phyloP scores from a whole-genome alignment of 2,329 filamentous ascomycete genomes.

The Paraphaeosphaeria sporulosa region DNA sequence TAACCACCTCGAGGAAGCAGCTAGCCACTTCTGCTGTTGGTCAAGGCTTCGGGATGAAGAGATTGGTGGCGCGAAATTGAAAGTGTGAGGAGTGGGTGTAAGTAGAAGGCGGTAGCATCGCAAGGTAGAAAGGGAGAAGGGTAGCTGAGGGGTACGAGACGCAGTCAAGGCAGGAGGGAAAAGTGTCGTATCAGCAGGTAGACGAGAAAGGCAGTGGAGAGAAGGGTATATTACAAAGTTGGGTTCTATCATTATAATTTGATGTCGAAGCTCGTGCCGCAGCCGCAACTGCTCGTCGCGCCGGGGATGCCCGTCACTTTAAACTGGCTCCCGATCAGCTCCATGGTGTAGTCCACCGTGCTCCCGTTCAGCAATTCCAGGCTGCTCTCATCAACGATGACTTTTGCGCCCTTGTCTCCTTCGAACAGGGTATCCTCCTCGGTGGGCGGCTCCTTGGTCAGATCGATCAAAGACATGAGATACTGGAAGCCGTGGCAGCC shows the following conservation, averaged over 20 bases:
- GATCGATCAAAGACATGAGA: slow-evolving; percentile 81
- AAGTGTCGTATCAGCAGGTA: not conserved
- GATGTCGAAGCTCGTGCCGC: slow-evolving; percentile 97
- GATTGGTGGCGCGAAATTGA: not conserved
- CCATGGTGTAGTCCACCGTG: slow-evolving; percentile 95
- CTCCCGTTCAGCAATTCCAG: slow-evolving; percentile 89
- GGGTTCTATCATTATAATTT: slow-evolving; percentile 54
- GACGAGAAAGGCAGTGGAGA: not conserved
- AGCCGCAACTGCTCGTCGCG: slow-evolving; percentile 94
- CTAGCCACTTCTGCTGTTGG: no score
- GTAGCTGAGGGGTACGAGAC: not conserved
- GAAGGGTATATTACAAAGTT: not conserved
- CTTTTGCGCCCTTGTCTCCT: slow-evolving; percentile 71
- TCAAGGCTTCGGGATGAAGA: not conserved
- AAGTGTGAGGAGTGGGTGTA: not conserved
- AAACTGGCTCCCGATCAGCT: slow-evolving; percentile 93
- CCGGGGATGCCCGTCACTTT: slow-evolving; percentile 94
- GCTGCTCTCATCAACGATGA: slow-evolving; percentile 88
- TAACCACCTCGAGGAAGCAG: no score
- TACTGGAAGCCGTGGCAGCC: slow-evolving; percentile 99
- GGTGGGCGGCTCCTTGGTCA: slow-evolving; percentile 55
- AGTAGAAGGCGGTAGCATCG: not conserved
- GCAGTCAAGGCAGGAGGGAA: not conserved
- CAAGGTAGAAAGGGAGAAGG: not conserved
- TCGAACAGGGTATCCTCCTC: slow-evolving; percentile 92